Conservation (phyloP, 164 flowering plant genomes). For the Annona squamosa region DNA sequence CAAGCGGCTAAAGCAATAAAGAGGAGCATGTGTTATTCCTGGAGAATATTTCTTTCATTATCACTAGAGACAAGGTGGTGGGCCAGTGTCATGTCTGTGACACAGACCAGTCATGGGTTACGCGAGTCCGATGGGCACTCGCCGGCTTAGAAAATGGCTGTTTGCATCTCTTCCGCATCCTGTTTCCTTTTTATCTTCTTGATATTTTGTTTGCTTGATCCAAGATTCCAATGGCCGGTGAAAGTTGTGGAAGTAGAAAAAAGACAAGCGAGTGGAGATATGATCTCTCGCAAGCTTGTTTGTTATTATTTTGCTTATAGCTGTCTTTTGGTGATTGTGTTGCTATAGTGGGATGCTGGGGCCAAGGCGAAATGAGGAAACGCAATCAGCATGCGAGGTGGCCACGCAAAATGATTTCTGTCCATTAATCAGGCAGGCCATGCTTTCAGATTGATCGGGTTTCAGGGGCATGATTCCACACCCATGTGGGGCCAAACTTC, state of each 20-base stretch:
- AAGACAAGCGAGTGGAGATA: not conserved
- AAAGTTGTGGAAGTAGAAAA: not conserved
- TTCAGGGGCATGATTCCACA: too few relatives aligned
- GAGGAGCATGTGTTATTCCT: not conserved
- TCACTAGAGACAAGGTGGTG: not conserved
- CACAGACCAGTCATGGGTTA: not conserved
- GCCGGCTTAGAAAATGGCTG: not conserved
- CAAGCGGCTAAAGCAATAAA: not conserved
- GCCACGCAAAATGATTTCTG: not conserved
- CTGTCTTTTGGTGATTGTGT: not conserved
- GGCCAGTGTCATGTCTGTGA: not conserved
- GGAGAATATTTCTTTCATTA: not conserved
- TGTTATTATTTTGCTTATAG: not conserved
- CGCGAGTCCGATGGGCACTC: not conserved
- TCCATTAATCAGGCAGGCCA: not conserved
- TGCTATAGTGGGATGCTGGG: not conserved
- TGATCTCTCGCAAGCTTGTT: not conserved
- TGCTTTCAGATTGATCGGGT: not conserved
- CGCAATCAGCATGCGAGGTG: not conserved
- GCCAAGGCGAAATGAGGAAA: not conserved
- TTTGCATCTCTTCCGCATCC: not conserved
- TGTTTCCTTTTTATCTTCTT: too few relatives aligned
- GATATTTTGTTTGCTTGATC: not conserved
- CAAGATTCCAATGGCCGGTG: not conserved
- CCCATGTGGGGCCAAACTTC: too few relatives aligned